phyloP scores from a whole-genome alignment of 495 filamentous ascomycete genomes.

The Penicillium silybi region DNA sequence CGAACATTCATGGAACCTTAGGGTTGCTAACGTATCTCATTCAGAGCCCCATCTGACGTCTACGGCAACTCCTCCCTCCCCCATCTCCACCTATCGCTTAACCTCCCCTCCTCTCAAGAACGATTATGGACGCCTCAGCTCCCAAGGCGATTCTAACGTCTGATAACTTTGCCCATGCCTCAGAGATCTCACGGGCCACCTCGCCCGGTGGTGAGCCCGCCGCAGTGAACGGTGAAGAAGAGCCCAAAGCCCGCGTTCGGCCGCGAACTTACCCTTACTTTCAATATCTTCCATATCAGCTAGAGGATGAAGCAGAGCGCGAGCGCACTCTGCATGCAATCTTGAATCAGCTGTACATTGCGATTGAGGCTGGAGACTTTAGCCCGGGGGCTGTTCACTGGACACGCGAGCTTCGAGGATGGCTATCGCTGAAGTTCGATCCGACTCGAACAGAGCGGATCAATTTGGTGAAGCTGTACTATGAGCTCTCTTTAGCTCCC shows the following conservation, averaged over 20 bases:
- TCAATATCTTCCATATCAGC: slow-evolving; percentile 77
- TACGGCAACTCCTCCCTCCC: slow-evolving; percentile 18
- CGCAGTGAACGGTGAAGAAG: slow-evolving; percentile 48
- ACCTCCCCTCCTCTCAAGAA: slow-evolving; percentile 9
- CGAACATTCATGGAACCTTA: slow-evolving; percentile 3
- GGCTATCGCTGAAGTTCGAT: slow-evolving; percentile 96
- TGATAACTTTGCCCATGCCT: slow-evolving; percentile 45
- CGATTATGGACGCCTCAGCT: slow-evolving; percentile 39
- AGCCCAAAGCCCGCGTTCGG: slow-evolving; percentile 64
- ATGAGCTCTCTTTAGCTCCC: slow-evolving; percentile 86
- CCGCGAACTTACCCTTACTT: slow-evolving; percentile 92
- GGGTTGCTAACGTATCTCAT: slow-evolving; percentile 25
- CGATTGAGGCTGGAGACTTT: slow-evolving; percentile 90
- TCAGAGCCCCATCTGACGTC: slow-evolving; percentile 31
- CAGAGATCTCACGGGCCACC: slow-evolving; percentile 58
- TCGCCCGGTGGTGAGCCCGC: slow-evolving; percentile 62
- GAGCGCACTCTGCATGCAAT: slow-evolving; percentile 76
- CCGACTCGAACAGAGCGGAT: slow-evolving; percentile 76
- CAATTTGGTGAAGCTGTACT: slow-evolving; percentile 85
- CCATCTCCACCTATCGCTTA: slow-evolving; percentile 20
- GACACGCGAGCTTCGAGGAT: slow-evolving; percentile 93
- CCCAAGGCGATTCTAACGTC: slow-evolving; percentile 41
- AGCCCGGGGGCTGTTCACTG: slow-evolving; percentile 90
- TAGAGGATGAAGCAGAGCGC: slow-evolving; percentile 71
- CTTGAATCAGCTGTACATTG: slow-evolving; percentile 85